Conservation (phyloP, 2,329 filamentous ascomycete genomes). For the Apiospora malaysiana region DNA sequence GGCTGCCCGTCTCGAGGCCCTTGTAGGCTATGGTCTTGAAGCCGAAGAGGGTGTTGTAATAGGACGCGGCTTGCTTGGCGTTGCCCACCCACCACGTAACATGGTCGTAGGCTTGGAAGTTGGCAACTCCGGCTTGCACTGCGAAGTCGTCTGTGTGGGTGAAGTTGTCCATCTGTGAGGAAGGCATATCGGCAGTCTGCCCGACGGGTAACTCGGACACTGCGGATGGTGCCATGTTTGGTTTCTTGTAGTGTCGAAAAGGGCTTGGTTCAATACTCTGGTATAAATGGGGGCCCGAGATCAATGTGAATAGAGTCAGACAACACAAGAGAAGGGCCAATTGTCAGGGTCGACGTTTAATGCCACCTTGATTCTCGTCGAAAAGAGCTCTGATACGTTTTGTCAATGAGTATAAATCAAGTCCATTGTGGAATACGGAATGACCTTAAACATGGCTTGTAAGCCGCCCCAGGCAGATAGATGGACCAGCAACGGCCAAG, state of each 20-base stretch:
- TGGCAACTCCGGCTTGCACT: slow-evolving; percentile 55
- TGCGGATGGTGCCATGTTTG: slow-evolving; percentile 61
- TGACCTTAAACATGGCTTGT: background rate
- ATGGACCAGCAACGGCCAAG: background rate
- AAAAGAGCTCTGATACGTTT: background rate
- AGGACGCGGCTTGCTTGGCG: slow-evolving; percentile 91
- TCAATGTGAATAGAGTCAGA: background rate
- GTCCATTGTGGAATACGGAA: background rate
- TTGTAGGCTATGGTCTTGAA: slow-evolving; percentile 83
- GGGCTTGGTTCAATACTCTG: background rate
- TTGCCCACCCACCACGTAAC: slow-evolving; percentile 97
- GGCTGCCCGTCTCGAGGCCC: slow-evolving; percentile 86
- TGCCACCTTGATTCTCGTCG: background rate
- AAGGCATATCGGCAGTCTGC: slow-evolving; percentile 45
- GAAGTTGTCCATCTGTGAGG: slow-evolving; percentile 9
- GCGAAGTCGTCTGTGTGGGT: slow-evolving; percentile 58
- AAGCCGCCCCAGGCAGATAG: background rate
- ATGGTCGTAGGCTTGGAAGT: slow-evolving; percentile 88
- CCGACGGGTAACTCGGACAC: slow-evolving; percentile 55
- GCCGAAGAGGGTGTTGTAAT: slow-evolving; percentile 87
- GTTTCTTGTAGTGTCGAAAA: slow-evolving; percentile 41
- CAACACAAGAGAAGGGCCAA: background rate
- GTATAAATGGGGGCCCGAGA: background rate
- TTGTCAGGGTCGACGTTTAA: background rate
- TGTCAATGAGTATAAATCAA: background rate